Percentiles rank a stretch among this genome's conserved stretches.
phyloP scores from a whole-genome alignment of 257 asterid species.

The Fraxinus cuspidata region DNA sequence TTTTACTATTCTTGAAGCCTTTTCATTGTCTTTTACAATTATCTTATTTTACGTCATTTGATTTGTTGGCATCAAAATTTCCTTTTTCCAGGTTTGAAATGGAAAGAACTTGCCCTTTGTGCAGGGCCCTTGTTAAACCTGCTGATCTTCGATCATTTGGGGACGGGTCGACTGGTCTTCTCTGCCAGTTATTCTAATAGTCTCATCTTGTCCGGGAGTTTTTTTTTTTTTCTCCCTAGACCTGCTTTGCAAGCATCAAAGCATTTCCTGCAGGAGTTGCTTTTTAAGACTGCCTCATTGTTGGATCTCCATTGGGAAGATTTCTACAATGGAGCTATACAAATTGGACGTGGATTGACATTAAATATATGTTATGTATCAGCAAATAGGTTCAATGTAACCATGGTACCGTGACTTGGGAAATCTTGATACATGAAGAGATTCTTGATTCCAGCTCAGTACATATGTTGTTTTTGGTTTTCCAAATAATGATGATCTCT shows the following conservation, averaged over 20 bases:
- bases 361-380: neutral
- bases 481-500: neutral
- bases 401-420: neutral
- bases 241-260: neutral
- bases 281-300: neutral
- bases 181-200: constrained; percentile 57
- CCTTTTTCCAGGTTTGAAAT: constrained; percentile 70
- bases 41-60: neutral
- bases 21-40: no score
- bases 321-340: neutral
- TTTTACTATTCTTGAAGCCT: no score
- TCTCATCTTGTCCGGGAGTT: neutral
- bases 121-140: constrained; percentile 82
- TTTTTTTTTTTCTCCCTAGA: neutral
- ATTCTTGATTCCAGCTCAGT: neutral
- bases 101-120: constrained; percentile 84
- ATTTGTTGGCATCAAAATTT: neutral
- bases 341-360: neutral
- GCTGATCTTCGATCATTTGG: constrained; percentile 83
- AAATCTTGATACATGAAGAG: neutral
- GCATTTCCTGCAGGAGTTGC: neutral
- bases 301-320: neutral
- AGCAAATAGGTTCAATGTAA: neutral
- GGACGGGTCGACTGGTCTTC: constrained; percentile 77
- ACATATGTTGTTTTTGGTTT: neutral